phyloP scores from a whole-genome alignment of 805 yeast genomes.

The Candida nemodendra region DNA sequence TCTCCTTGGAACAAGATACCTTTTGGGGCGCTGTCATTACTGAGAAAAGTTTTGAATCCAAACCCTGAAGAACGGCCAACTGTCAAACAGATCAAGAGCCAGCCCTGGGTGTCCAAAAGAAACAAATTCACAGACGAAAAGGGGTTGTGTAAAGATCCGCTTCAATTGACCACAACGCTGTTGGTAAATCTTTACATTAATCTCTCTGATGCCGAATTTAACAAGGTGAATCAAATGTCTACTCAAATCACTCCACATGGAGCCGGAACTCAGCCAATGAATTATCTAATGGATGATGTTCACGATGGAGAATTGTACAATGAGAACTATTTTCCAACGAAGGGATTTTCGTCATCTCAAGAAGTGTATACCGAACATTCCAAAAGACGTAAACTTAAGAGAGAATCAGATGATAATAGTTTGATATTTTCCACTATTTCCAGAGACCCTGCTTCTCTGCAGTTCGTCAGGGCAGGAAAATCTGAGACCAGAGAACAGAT shows the following conservation, averaged over 20 bases:
- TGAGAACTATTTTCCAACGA: conserved; percentile 24
- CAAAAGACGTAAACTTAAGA: conserved; percentile 31
- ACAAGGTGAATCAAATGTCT: conserved; percentile 28
- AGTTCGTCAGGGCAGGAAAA: conserved; percentile 36
- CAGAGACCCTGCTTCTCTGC: conserved; percentile 51
- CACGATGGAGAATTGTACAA: conserved; percentile 24
- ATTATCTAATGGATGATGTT: conserved; percentile 40
- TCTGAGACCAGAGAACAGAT: conserved; percentile 17
- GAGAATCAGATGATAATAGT: conserved; percentile 32
- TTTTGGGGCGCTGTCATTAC: conserved; percentile 45
- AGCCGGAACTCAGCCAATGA: conserved; percentile 47
- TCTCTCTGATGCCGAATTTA: conserved; percentile 47
- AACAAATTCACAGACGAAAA: conserved; percentile 42
- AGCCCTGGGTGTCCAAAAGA: conserved; percentile 53
- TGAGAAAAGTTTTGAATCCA: conserved; percentile 52
- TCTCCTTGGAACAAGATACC: conserved; percentile 59
- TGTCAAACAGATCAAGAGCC: conserved; percentile 41
- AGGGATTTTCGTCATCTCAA: conserved; percentile 40
- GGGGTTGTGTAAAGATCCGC: conserved; percentile 56
- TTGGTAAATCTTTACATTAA: conserved; percentile 53
- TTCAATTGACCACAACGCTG: conserved; percentile 47
- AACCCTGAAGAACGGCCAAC: conserved; percentile 45
- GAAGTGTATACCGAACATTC: conserved; percentile 39
- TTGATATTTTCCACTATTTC: conserved; percentile 39
- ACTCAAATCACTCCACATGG: conserved; percentile 19